Conservation (phyloP, 305 asterid species). For the Fraxinus sp. region DNA sequence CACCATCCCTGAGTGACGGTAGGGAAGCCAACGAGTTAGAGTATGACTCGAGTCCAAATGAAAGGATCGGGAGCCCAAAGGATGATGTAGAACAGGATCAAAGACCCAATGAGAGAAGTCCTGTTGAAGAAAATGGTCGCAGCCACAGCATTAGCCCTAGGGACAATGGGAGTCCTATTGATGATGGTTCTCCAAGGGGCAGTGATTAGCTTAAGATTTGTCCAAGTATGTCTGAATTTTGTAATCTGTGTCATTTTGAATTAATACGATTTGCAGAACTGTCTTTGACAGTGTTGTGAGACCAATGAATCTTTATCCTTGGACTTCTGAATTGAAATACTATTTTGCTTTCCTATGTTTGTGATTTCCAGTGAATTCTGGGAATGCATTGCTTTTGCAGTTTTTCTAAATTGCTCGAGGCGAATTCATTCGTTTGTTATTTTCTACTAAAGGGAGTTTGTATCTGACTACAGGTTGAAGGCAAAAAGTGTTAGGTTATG, state of each 20-base stretch:
- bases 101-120: constrained; percentile 21
- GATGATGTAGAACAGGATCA: constrained; percentile 41
- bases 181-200: constrained; percentile 24
- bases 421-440: not conserved
- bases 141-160: constrained; percentile 59
- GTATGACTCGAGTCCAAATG: not conserved
- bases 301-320: not conserved
- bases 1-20: not conserved
- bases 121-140: constrained; percentile 36
- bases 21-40: not conserved
- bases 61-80: constrained; percentile 31
- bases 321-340: not conserved
- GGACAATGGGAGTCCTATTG: constrained; percentile 58
- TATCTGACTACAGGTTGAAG: not conserved
- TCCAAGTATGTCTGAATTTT: not conserved
- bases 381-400: not conserved
- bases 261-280: not conserved
- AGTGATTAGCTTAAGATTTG: not conserved
- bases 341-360: not conserved
- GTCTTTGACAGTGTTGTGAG: not conserved
- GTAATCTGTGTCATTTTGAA: not conserved
- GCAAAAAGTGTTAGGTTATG: not conserved
- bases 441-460: not conserved
- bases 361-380: not conserved
- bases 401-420: not conserved